phyloP scores from a whole-genome alignment of 2,329 filamentous ascomycete genomes.

The Cytospora chrysosperma region DNA sequence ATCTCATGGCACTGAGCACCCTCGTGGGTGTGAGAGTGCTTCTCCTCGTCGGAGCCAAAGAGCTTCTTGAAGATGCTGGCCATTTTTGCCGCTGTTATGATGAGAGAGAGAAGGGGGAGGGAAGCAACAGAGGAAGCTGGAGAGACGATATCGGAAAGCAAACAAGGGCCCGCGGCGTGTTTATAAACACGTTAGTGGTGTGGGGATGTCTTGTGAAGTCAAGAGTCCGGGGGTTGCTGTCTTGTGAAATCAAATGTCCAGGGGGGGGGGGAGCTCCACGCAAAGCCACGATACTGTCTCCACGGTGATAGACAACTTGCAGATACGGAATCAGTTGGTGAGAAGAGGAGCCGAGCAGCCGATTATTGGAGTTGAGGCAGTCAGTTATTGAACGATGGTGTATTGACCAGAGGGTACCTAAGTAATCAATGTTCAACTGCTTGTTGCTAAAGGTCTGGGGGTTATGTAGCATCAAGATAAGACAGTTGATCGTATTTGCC shows the following conservation, averaged over 20 bases:
- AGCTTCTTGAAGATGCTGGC: slow-evolving; percentile 45
- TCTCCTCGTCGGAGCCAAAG: slow-evolving; percentile 38
- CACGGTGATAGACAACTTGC: slow-evolving; percentile 16
- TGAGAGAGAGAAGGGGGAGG: slow-evolving; percentile 1
- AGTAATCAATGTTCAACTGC: not conserved
- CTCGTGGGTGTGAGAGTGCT: slow-evolving; percentile 46
- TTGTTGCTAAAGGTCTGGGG: not conserved
- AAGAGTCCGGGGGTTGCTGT: slow-evolving; percentile 22
- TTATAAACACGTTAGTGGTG: slow-evolving; percentile 21
- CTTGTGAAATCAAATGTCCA: slow-evolving; percentile 21
- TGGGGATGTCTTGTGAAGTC: slow-evolving; percentile 22
- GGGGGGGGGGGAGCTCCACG: slow-evolving; percentile 17
- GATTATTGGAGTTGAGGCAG: not conserved
- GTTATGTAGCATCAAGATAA: not conserved
- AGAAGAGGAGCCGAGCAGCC: not conserved
- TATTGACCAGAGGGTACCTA: not conserved
- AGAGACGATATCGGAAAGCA: not conserved
- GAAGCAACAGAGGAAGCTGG: not conserved
- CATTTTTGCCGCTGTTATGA: slow-evolving; percentile 31
- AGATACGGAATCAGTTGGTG: slow-evolving; percentile 10
- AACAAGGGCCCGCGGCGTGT: not conserved
- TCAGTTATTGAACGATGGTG: not conserved
- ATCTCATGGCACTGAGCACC: slow-evolving; percentile 41
- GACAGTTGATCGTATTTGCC: not conserved
- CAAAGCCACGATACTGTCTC: slow-evolving; percentile 20